These are phyloP conservation scores for Trichophaea hybrida DNA, from an alignment of 2,329 filamentous ascomycete species.

Conservation along the genomic window DNA sequence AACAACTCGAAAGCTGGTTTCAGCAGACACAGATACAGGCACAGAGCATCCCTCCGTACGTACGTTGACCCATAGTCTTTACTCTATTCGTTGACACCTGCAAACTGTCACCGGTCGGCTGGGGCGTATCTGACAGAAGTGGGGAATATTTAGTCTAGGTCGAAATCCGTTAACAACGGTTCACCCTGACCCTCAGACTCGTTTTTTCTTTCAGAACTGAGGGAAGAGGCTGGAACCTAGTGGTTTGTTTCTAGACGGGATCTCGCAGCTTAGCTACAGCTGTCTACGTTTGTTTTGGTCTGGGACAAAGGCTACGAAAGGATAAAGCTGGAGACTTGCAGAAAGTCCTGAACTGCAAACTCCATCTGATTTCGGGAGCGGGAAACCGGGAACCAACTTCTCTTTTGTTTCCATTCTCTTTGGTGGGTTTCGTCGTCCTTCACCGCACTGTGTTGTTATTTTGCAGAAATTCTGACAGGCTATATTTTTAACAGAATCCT, in stretches of 20 bases:
- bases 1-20: neutral
- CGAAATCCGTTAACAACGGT: neutral
- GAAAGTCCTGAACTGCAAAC: neutral
- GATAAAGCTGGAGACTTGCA: neutral
- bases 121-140: neutral
- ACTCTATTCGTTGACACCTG: neutral
- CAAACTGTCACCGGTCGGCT: neutral
- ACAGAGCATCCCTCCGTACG: neutral
- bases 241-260: neutral
- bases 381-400: neutral
- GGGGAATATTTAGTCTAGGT: neutral
- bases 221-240: neutral
- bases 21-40: neutral
- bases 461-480: neutral
- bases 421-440: neutral
- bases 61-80: neutral
- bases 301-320: constrained; percentile 1
- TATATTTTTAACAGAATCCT: neutral
- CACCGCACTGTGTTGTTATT: neutral
- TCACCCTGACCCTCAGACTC: neutral
- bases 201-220: neutral
- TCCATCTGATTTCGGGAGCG: constrained; percentile 3
- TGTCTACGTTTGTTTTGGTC: neutral
- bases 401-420: neutral
- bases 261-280: constrained; percentile 1